Evolutionary conservation across 2,329 filamentous ascomycete genomes (phyloP).

Genomic region (Madurella mycetomatis): DNA sequence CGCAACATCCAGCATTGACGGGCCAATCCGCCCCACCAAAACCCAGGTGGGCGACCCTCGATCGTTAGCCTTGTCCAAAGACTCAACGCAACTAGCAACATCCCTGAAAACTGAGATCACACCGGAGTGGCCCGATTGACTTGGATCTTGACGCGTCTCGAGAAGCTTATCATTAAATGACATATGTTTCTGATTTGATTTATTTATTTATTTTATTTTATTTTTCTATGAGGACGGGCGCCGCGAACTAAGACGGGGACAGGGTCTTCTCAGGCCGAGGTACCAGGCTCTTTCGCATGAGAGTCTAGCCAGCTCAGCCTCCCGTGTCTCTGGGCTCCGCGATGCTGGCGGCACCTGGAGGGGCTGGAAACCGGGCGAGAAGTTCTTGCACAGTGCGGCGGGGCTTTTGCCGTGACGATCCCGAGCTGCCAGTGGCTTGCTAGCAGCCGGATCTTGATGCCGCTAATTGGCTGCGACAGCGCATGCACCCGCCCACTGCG

Average conservation of each 20-base stretch:
- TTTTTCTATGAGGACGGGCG: too few relatives aligned
- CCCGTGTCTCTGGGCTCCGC: background rate
- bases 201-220: too few relatives aligned
- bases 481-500: conserved; percentile 22
- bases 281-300: background rate
- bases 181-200: too few relatives aligned
- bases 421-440: conserved; percentile 11
- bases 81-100: too few relatives aligned
- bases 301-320: background rate
- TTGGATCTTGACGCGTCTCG: too few relatives aligned
- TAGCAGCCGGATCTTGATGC: conserved; percentile 6
- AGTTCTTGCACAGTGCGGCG: conserved; percentile 25
- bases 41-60: background rate
- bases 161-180: too few relatives aligned
- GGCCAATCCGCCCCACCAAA: conserved; percentile 11
- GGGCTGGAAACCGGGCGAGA: conserved; percentile 15
- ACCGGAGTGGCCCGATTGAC: too few relatives aligned
- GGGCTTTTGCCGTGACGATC: conserved; percentile 14
- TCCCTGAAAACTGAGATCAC: too few relatives aligned
- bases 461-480: conserved; percentile 20
- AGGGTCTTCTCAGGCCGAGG: too few relatives aligned
- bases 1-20: conserved; percentile 3
- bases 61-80: too few relatives aligned
- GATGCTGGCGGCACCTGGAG: conserved; percentile 5
- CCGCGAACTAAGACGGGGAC: too few relatives aligned